Conservation (phyloP, 805 yeast genomes). For the Candida manassasensis region DNA sequence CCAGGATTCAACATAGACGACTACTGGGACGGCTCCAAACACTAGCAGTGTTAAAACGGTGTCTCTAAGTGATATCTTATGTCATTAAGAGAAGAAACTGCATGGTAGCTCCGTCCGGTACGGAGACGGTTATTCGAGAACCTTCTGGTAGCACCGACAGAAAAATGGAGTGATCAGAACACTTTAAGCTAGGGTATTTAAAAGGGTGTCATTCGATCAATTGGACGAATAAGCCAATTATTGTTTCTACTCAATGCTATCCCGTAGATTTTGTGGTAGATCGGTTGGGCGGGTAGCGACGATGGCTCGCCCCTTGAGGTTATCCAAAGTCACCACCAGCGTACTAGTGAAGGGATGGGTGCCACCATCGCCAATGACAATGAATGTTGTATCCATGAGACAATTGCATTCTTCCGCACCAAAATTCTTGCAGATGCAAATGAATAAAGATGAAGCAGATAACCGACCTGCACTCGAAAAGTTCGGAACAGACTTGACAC, state of each 20-base stretch:
- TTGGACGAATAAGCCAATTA: too few species aligned
- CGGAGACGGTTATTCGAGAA: neutral
- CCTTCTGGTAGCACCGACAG: neutral
- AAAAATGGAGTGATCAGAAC: too few species aligned
- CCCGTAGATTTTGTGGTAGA: too few species aligned
- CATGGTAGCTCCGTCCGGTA: too few species aligned
- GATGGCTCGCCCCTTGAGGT: too few species aligned
- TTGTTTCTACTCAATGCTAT: too few species aligned
- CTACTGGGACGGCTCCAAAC: constrained; percentile 40
- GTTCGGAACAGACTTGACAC: constrained; percentile 82
- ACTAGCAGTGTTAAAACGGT: neutral
- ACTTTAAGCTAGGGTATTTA: too few species aligned
- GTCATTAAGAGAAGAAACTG: too few species aligned
- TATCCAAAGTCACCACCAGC: neutral
- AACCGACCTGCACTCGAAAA: constrained; percentile 72
- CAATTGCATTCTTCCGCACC: constrained; percentile 19
- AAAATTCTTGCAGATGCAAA: constrained; percentile 33
- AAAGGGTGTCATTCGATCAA: too few species aligned
- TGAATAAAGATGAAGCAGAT: constrained; percentile 42
- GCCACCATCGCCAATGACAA: neutral
- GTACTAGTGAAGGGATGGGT: neutral
- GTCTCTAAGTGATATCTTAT: too few species aligned
- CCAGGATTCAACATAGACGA: constrained; percentile 44
- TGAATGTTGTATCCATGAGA: constrained; percentile 9
- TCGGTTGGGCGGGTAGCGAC: too few species aligned